phyloP scores from a whole-genome alignment of 75 land plant genomes.

The Sequoiadendron giganteum region DNA sequence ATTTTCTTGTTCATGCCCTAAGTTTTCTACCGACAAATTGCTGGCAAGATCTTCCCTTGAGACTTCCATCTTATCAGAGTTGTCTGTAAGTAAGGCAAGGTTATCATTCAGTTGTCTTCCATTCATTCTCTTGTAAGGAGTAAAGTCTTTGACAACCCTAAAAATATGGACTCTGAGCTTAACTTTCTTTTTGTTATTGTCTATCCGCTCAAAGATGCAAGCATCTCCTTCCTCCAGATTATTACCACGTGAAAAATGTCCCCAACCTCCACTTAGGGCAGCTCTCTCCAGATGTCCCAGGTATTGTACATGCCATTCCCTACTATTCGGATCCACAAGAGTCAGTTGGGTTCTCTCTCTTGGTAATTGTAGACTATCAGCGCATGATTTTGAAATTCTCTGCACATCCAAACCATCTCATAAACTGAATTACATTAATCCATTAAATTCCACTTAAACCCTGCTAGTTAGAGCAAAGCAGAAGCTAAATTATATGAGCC shows the following conservation, averaged over 20 bases:
- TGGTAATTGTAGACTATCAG: no score
- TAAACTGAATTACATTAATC: neutral
- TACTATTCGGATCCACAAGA: neutral
- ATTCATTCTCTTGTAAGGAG: neutral
- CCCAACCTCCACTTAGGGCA: conserved; percentile 17
- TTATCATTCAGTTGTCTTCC: neutral
- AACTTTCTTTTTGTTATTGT: neutral
- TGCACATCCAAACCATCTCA: neutral
- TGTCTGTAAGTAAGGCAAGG: neutral
- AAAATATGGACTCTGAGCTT: conserved; percentile 21
- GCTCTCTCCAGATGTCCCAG: neutral
- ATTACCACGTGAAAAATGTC: conserved; percentile 16
- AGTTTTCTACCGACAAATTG: neutral
- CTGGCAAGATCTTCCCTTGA: neutral
- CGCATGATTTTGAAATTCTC: no score
- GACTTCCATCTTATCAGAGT: neutral
- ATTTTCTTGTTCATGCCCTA: neutral
- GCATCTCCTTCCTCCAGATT: conserved; percentile 27
- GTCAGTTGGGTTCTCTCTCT: no score
- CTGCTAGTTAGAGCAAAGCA: neutral
- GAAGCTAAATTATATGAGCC: no score
- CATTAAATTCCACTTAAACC: neutral
- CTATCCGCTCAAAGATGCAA: conserved; percentile 12
- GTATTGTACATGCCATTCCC: conserved; percentile 7
- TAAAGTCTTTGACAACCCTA: conserved; percentile 6